These are phyloP conservation scores for Hibiscus tridactylites DNA, from an alignment of 345 rosid species.

Conservation along the genomic window DNA sequence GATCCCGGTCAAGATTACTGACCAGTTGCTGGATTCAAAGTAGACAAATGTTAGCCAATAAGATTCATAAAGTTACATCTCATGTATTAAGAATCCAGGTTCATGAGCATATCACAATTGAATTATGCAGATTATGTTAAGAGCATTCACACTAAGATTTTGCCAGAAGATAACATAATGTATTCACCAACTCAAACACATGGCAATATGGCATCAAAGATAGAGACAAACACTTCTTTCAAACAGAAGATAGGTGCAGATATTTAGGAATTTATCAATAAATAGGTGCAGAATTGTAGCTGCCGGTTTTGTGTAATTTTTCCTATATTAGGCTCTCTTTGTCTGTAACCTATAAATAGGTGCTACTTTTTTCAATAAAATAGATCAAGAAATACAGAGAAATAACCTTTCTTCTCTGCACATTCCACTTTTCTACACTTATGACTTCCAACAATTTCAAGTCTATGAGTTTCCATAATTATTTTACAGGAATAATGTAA, in stretches of 20 bases:
- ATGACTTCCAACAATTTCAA: neutral
- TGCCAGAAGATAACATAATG: slow-evolving; percentile 5
- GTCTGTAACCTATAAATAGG: no score
- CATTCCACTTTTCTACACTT: neutral
- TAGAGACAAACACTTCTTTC: neutral
- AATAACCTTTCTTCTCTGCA: no score
- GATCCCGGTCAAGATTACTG: slow-evolving; percentile 81
- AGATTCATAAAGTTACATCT: neutral
- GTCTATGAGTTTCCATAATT: neutral
- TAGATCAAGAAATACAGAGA: no score
- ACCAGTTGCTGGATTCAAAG: slow-evolving; percentile 66
- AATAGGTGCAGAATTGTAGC: no score
- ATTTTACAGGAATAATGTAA: neutral
- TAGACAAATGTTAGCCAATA: slow-evolving; percentile 20
- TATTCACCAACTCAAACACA: neutral
- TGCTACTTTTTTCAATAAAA: no score
- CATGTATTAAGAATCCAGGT: neutral
- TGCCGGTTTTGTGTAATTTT: no score
- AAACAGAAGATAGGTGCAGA: neutral
- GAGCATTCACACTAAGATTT: neutral
- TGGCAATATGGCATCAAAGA: neutral
- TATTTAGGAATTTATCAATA: no score
- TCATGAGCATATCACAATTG: neutral
- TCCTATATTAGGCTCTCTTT: no score
- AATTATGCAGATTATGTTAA: neutral